phyloP scores from a whole-genome alignment of 768 basidiomycete species.

The Auriscalpium orientale region DNA sequence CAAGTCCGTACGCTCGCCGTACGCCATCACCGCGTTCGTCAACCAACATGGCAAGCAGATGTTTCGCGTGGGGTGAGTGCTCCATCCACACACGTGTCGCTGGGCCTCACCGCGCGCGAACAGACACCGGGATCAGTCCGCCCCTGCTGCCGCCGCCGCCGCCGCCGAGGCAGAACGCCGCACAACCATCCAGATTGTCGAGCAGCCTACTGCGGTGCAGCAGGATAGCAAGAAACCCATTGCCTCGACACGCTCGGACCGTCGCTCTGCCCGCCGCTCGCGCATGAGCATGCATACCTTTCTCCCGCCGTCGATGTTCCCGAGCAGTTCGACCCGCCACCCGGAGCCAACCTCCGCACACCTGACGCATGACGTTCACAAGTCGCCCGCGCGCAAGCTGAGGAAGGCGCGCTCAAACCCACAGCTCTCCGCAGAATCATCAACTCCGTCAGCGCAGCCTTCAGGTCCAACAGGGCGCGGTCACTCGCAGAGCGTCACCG shows the following conservation, averaged over 20 bases:
- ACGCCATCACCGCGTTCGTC: constrained; percentile 73
- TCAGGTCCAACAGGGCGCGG: constrained; percentile 41
- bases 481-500: constrained; percentile 76
- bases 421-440: constrained; percentile 30
- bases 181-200: constrained; percentile 10
- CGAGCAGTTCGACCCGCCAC: constrained; percentile 22
- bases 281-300: constrained; percentile 65
- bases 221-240: not conserved
- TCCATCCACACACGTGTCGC: not conserved
- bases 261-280: constrained; percentile 11
- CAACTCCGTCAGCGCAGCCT: constrained; percentile 16
- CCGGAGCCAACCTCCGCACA: constrained; percentile 3
- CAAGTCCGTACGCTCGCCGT: constrained; percentile 64
- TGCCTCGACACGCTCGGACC: constrained; percentile 2
- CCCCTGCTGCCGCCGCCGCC: constrained; percentile 47
- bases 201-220: constrained; percentile 7
- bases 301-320: constrained; percentile 43
- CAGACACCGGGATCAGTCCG: constrained; percentile 54
- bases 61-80: constrained; percentile 69
- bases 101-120: not conserved
- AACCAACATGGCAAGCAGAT: constrained; percentile 75
- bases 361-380: constrained; percentile 16
- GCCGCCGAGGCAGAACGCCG: constrained; percentile 44
- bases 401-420: constrained; percentile 74
- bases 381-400: constrained; percentile 43